Evolutionary conservation across 352 stramenopile genomes (phyloP), one percentile per base, ranked within the genome.

Genomic region (Phytophthora lateralis): DNA sequence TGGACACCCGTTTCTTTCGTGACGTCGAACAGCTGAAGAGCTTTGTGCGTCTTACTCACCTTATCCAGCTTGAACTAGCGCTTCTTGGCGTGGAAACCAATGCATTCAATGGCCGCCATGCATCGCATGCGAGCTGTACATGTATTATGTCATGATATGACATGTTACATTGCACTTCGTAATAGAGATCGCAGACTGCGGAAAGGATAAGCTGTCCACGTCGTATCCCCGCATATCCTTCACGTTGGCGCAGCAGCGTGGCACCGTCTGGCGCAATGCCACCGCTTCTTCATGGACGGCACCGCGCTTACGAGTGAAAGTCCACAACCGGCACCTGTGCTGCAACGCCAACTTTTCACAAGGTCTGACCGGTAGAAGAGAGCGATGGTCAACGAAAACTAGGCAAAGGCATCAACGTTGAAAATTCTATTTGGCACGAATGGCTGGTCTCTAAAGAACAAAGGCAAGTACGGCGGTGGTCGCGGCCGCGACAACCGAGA

Each of bases 391-490:
- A 54, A 41, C 26, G 29, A 47, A 30, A 21, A 20, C 30, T 45
- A 32, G 3, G 8, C 15, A 45, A 50, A 63, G 12, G 45, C 26
- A 20, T 53, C 55, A 69, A 61, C 34, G 43, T 18, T 60, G 53
- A 69, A 65, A 61, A 60, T 43, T 73, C 21, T 69, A 66, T 60
- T 55, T 45, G 45, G 52, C 41, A 42, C 26, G 35, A 34, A 12
- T 58, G n/a, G 51, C 17, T 38, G 18, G 21, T 56, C 37, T 71
- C 43, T 74, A 74, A 38, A 74, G 55, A 20, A 51, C 45, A 48
- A 74, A 70, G 39, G 60, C 39, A 17, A 74, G 44, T 29, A 67
- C 42, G 20, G 46, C 41, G n/a, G 55, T 51, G 21, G 27, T 55
- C 7, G 54, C 56, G 42, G 38, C 48, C 29, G 45, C 57, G 6